phyloP scores from a whole-genome alignment of 2,329 filamentous ascomycete species.

The Apiospora aurea region DNA sequence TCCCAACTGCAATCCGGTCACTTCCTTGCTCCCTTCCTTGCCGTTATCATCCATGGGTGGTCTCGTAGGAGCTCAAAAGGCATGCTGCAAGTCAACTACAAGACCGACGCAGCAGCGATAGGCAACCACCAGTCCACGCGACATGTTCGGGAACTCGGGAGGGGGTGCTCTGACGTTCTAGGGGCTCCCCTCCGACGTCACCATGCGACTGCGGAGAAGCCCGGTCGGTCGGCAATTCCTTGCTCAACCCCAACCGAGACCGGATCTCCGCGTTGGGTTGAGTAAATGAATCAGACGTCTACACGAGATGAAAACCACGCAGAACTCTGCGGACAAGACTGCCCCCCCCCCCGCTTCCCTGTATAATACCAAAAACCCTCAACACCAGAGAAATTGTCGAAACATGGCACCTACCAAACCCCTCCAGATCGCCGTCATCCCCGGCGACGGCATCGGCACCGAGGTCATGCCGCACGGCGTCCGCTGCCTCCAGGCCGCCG shows the following conservation, averaged over 20 bases:
- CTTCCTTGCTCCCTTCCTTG: too few relatives aligned
- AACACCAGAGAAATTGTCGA: not conserved
- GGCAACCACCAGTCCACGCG: not conserved
- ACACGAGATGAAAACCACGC: not conserved
- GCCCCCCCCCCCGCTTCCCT: not conserved
- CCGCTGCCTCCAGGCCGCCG: conserved; percentile 61
- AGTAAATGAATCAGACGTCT: not conserved
- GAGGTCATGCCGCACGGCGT: conserved; percentile 72
- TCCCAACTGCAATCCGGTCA: too few relatives aligned
- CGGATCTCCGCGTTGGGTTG: not conserved
- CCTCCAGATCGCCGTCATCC: conserved; percentile 65
- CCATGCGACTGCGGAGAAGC: conserved; percentile 4
- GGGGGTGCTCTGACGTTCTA: not conserved
- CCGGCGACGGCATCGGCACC: conserved; percentile 73
- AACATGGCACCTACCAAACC: conserved; percentile 27
- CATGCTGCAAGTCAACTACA: not conserved
- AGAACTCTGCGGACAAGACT: not conserved
- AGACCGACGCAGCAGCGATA: not conserved
- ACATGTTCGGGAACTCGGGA: not conserved
- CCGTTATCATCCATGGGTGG: too few relatives aligned
- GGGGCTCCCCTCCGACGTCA: not conserved
- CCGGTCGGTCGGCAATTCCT: not conserved
- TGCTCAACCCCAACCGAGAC: not conserved
- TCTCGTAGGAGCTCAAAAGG: too few relatives aligned
- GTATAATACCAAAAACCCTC: not conserved